Evolutionary conservation across 352 stramenopile species (phyloP), one percentile per base, ranked within the genome.

Genomic region (Chrysophaeum taylorii): DNA sequence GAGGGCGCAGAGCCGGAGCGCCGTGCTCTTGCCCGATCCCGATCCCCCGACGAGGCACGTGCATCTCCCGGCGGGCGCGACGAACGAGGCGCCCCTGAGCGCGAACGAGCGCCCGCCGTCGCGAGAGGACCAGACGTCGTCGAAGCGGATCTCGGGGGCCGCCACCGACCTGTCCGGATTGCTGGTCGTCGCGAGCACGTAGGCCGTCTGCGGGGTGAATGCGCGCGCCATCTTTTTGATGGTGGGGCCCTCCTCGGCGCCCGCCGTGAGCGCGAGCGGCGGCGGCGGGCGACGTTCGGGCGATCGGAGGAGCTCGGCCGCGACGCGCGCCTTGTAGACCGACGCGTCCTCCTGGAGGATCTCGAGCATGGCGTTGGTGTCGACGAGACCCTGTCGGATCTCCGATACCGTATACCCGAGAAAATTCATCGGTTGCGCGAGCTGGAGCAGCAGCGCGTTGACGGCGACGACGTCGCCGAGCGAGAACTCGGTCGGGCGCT

Each of bases 381-480:
- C 57, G 18, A 66, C 33, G 14, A 66, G 27, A 25, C 57, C 57
- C 57, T 66, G 57, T 2, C 57, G 57, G 35, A 66, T 66, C 35
- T 66, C 57, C 57, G 57, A 66, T 2, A 66, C 57, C 23, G 70
- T 74, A 50, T 71, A 73, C 29, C 85, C 85, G 48, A 92, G 87
- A 36, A 90, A 90, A 64, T 89, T 91, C 38, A 92, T 80, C 38
- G 85, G 85, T 64, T 91, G 86, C 36, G 84, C 87, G n/a, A 92
- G 74, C 72, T 92, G 85, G 70, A 91, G 88, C 18, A 92, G 73
- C 69, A 92, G 53, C 7, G 84, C 84, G 73, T 92, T 92, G 9
- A 91, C 84, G 33, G 89, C 78, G 35, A 92, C 84, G 36, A 92
- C 64, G 61, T 91, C 85, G 61, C 85, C 85, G 39, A 92, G 83